Evolutionary conservation across 2,329 filamentous ascomycete genomes (phyloP), one percentile per base, ranked within the genome.

Genomic region (Mollisia scopiformis): DNA sequence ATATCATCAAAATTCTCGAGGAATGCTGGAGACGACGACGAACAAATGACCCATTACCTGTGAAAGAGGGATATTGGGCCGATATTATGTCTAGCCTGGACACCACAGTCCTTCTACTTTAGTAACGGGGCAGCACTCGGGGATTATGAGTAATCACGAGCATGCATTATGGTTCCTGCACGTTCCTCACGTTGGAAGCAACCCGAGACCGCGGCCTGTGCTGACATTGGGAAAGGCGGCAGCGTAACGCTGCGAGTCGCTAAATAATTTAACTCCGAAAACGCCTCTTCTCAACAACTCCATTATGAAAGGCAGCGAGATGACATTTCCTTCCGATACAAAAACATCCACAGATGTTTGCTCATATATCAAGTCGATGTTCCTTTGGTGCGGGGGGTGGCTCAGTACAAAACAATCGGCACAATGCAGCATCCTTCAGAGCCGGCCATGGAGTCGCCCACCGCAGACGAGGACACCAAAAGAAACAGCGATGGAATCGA

Each of bases 11-110:
- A 59, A 47, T 65, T 43, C 39, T 63, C 33, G 55, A 65, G 50
- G 61, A 61, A 39, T 65, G 63, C 35, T 65, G 63, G 61, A 61
- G 61, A 51, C 35, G 30, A 21, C 49, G 49, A 27, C 43, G 43
- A 47, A 27, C 43, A 13, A 47, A 27, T 16, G 43, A 47, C 16
- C 21, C 21, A 25, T 47, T 47, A 13, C 43, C 43, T 27, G 21
- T 47, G 3, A 13, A 27, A 28, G 43, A 47, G 16, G 43, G 43
- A 16, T 47, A 47, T 23, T 47, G 43, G 43, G 43, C 43, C 28
- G 43, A 47, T 28, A 47, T 47, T 25, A 47, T 47, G 43, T 47
- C 43, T 21, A 47, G 43, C 21, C 23, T 47, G 14, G 43, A 47
- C 16, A 47, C 28, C 23, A 47, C 14, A 27, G 43, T 47, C 23